Evolutionary conservation across 441 rosid species (phyloP).

Genomic region (Adansonia madagascariensis): DNA sequence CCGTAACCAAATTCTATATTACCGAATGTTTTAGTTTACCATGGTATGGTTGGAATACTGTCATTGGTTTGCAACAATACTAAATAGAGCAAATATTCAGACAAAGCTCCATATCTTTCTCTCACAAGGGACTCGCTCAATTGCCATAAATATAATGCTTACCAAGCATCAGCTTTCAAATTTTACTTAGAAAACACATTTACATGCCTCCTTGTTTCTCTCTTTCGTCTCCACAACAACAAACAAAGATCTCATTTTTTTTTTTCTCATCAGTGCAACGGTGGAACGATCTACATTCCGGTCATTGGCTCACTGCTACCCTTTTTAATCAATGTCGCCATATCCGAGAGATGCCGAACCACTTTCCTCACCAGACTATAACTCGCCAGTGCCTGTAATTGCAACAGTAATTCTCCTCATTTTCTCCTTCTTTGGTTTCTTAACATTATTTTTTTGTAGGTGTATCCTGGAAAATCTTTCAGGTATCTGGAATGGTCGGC

Average conservation of each 20-base stretch:
- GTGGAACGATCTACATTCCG: slow-evolving; percentile 55
- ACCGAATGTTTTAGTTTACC: slow-evolving; percentile 8
- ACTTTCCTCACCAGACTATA: slow-evolving; percentile 20
- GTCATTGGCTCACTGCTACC: slow-evolving; percentile 30
- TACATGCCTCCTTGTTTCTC: slow-evolving; percentile 25
- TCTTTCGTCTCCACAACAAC: slow-evolving; percentile 16
- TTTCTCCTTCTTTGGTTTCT: background rate
- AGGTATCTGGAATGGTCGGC: background rate
- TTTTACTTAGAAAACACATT: slow-evolving; percentile 19
- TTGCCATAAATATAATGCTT: slow-evolving; percentile 24
- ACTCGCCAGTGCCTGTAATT: slow-evolving; percentile 24
- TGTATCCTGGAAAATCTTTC: background rate
- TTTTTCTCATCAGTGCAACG: slow-evolving; percentile 35
- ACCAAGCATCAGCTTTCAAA: slow-evolving; percentile 33
- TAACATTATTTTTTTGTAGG: slow-evolving; percentile 2
- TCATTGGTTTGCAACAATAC: slow-evolving; percentile 15
- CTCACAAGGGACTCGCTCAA: slow-evolving; percentile 57
- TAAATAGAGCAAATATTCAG: slow-evolving; percentile 17
- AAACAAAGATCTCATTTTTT: background rate
- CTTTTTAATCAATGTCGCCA: slow-evolving; percentile 38
- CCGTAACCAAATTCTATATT: background rate
- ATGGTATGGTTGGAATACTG: background rate
- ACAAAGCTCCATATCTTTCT: background rate
- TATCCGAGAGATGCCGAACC: slow-evolving; percentile 6
- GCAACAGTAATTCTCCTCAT: background rate